Evolutionary conservation across 2,329 filamentous ascomycete genomes (phyloP).

Genomic region (Tolypocladium sp.): DNA sequence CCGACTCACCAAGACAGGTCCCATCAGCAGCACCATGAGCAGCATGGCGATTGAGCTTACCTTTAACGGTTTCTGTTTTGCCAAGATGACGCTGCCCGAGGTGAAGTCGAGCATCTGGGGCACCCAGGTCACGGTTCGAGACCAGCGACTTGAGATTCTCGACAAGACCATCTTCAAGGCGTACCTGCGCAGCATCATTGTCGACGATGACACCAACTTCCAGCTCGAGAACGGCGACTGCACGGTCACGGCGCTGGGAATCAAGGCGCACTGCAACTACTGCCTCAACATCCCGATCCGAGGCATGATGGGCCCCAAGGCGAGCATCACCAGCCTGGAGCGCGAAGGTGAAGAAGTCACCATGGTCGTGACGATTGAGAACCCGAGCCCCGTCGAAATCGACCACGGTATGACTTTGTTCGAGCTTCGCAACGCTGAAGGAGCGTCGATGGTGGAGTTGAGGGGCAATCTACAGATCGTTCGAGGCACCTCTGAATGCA

Average conservation of each 20-base stretch:
- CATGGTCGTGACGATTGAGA: slow-evolving; percentile 14
- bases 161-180: slow-evolving; percentile 17
- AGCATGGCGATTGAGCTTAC: slow-evolving; percentile 18
- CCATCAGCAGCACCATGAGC: slow-evolving; percentile 18
- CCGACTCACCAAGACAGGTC: slow-evolving; percentile 18
- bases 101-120: slow-evolving; percentile 17
- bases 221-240: slow-evolving; percentile 19
- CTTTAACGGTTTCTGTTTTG: slow-evolving; percentile 19
- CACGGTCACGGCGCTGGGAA: slow-evolving; percentile 14
- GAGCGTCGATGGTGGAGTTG: slow-evolving; percentile 10
- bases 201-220: slow-evolving; percentile 16
- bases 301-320: slow-evolving; percentile 15
- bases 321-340: slow-evolving; percentile 12
- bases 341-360: slow-evolving; percentile 8
- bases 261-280: slow-evolving; percentile 14
- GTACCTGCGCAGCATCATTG: slow-evolving; percentile 20
- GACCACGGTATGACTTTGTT: slow-evolving; percentile 20
- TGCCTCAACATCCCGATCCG: slow-evolving; percentile 16
- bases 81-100: slow-evolving; percentile 19
- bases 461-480: slow-evolving; percentile 18
- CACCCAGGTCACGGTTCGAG: slow-evolving; percentile 13
- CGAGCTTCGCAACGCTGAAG: slow-evolving; percentile 14
- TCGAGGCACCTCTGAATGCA: slow-evolving; percentile 16
- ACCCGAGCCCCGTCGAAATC: slow-evolving; percentile 21
- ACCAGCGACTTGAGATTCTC: slow-evolving; percentile 18